Evolutionary conservation across 1,284 basidiomycete genomes (phyloP).

Genomic region (Melanopsichium pennsylvanicum): DNA sequence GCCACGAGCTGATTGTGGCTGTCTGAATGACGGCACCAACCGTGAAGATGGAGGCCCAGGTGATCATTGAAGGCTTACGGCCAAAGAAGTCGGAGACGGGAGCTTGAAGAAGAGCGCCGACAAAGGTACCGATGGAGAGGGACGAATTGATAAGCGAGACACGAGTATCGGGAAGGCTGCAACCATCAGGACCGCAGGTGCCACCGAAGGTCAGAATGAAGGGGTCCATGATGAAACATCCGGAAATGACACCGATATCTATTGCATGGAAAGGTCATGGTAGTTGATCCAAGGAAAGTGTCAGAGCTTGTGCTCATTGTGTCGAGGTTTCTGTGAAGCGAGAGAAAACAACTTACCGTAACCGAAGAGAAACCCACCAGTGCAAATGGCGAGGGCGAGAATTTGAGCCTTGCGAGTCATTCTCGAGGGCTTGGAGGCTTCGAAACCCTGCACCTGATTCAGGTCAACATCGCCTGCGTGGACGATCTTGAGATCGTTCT

Average conservation of each 20-base stretch:
- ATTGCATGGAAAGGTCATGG: too few relatives aligned
- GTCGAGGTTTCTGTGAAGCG: too few relatives aligned
- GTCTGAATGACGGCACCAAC: constrained; percentile 59
- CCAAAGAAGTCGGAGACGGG: constrained; percentile 72
- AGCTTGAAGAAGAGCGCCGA: constrained; percentile 70
- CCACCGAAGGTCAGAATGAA: constrained; percentile 45
- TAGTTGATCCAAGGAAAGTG: too few relatives aligned
- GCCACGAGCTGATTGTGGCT: constrained; percentile 35
- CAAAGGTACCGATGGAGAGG: constrained; percentile 77
- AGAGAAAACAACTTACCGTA: too few relatives aligned
- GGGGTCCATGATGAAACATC: constrained; percentile 52
- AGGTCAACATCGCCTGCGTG: constrained; percentile 32
- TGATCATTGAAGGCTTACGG: constrained; percentile 73
- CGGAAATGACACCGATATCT: constrained; percentile 48
- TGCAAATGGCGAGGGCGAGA: constrained; percentile 47
- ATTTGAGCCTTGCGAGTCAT: constrained; percentile 41
- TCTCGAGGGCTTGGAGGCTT: constrained; percentile 41
- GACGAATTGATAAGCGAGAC: constrained; percentile 76
- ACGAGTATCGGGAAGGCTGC: constrained; percentile 61
- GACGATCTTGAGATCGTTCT: constrained; percentile 30
- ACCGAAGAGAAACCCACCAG: constrained; percentile 48
- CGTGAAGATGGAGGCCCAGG: constrained; percentile 68
- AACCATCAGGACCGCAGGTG: constrained; percentile 26
- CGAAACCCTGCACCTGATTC: constrained; percentile 29
- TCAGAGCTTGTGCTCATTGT: too few relatives aligned